A percentile compares a stretch with the other conserved stretches of the same genome.
phyloP scores from a whole-genome alignment of 257 asterid genomes.

The Fraxinus americana region DNA sequence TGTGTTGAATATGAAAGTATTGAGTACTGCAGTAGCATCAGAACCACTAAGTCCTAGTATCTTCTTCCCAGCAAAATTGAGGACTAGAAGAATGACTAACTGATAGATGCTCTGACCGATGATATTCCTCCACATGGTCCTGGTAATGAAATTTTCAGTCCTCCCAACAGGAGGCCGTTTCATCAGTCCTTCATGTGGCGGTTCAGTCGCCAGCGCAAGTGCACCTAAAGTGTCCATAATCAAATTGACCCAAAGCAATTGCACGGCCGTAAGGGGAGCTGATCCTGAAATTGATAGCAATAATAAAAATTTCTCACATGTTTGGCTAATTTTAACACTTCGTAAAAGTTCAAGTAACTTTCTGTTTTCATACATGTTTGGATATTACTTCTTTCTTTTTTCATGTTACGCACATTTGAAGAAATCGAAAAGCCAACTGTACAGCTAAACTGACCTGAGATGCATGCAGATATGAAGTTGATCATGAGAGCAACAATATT shows the following conservation, averaged over 20 bases:
- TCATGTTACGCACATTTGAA: background rate
- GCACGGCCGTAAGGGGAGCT: slow-evolving; percentile 97
- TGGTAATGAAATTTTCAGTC: slow-evolving; percentile 70
- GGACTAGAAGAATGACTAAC: slow-evolving; percentile 65
- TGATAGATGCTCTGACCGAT: slow-evolving; percentile 90
- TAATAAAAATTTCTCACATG: background rate
- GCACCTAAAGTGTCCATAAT: slow-evolving; percentile 99
- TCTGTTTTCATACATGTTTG: background rate
- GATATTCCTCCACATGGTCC: slow-evolving; percentile 94
- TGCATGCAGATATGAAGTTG: slow-evolving; percentile 84
- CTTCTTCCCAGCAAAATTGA: slow-evolving; percentile 69
- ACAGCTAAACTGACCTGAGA: slow-evolving; percentile 50
- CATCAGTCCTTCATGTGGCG: slow-evolving; percentile 92
- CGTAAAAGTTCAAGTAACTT: background rate
- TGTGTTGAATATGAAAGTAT: slow-evolving; percentile 95
- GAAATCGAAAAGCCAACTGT: background rate
- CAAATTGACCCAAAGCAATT: slow-evolving; percentile 96
- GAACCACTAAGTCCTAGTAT: slow-evolving; percentile 67
- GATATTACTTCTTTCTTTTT: too few species aligned
- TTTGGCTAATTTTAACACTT: too few species aligned
- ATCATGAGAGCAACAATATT: slow-evolving; percentile 91
- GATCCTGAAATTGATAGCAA: slow-evolving; percentile 55
- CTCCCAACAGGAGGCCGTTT: slow-evolving; percentile 79
- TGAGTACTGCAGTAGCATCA: slow-evolving; percentile 58
- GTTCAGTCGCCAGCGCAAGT: slow-evolving; percentile 96